Evolutionary conservation across 2,329 filamentous ascomycete genomes (phyloP), one percentile per base, ranked within the genome.

Genomic region (Myriangium duriaei): DNA sequence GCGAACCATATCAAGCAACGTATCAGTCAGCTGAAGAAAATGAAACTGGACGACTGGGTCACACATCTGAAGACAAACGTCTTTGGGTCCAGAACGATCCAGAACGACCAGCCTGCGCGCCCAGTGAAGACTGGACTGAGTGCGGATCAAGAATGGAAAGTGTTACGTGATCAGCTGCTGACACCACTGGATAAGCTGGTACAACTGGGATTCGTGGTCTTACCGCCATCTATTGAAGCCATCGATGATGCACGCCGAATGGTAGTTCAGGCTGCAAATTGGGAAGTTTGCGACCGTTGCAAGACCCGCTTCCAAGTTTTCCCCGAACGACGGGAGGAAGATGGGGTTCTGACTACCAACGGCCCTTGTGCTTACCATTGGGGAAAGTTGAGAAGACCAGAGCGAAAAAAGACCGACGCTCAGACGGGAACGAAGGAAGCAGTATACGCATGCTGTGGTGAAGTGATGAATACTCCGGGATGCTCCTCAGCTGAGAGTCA

Each of bases 271-370:
- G 73, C 80, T 10, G 71, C 75, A 37, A 83, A 83, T 33, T 94
- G 79, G 69, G 91, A 98, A 60, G 70, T 76, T 34, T 98, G 91
- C 51, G 87, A 94, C 51, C 79, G 91, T 13, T 98, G 91, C 59
- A 69, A 69, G 30, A 76, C 76, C 21, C 77, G 88, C 14, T 98
- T 98, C 52, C 84, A 94, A 52, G 84, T 94, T 3, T 96, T 93
- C 47, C 85, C 87, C 0, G 84, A 86, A 3, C 76, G 88, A 30
- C 74, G 86, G 38, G 72, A 78, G 42, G 71, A 78, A 48, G 70
- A 74, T 47, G 91, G 93, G 32, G 79, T 81, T 2, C 70, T 94
- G 11, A 72, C 82, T 0, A 80, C 77, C 0, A 83, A 83, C 15
- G 87, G 87, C 0, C 63, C 65, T 24, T 98, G 92, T 60, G 76